Base-by-base conservation (phyloP, 768 basidiomycete species). In the Lactifluus hygrophoroides region DNA sequence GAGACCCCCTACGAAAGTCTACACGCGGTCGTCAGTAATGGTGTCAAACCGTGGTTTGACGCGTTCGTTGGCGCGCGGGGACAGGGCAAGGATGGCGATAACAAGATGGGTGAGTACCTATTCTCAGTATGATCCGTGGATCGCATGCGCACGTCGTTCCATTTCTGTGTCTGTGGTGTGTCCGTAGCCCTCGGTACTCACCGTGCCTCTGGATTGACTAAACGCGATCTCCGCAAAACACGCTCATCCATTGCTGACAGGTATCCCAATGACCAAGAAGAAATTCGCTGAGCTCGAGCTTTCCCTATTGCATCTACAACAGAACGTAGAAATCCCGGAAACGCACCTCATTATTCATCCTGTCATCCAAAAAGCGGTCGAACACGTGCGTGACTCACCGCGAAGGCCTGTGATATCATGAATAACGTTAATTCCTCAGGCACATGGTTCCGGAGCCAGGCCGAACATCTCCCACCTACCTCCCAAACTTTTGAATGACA, bases 311-410 rank as follows among this genome's bases (percentile, higher is more conserved):
- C 96, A 99, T 69, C 79, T 98, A 5, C 95, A 98, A 68, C 96
- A 98, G 72, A 99, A 99, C 66, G 95, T 98, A 62, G 96, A 99
- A 75, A 98, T 98, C 52, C 96, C 96, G 0, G 93, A 98, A 71
- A 95, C 93, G 4, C 87, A 93, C 65, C 83, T 98, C 30, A 77
- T 90, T 63, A 89, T 97, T 52, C 94, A 98, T 68, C 93, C 93
- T 37, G 78, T 81, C 62, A 90, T 99, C 61, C 86, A 91, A 60
- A 79, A 85, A 50, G 89, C 94, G 0, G 91, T 96, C 21, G 90
- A 94, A 67, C 83, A 84, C 67, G 63, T 62, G 40, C 35, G 53
- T 47, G 23, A 38, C 19, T 19, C 1, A 9, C 1, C 16, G 43
- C 17, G 11, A 25, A 38, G 9, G 23, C 45, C 7, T 19, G 16